These are phyloP conservation scores for Penicillium sp. DNA, from an alignment of 2,329 filamentous ascomycete species.

Conservation along the genomic window DNA sequence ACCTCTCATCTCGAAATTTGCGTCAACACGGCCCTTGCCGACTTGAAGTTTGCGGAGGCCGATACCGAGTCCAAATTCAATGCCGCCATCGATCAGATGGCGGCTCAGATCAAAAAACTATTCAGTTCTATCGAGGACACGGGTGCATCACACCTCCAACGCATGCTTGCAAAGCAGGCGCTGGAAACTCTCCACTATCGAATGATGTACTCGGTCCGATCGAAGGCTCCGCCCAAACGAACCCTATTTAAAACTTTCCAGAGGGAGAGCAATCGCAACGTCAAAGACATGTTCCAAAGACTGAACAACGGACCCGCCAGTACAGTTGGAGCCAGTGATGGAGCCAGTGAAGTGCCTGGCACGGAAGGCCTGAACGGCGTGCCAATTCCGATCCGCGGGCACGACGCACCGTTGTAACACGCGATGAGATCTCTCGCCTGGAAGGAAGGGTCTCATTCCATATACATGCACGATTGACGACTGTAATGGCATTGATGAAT, in stretches of 20 bases:
- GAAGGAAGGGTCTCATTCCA: too few species aligned
- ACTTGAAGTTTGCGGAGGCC: slow-evolving; percentile 25
- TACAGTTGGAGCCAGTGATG: neutral
- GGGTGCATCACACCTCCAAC: slow-evolving; percentile 64
- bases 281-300: slow-evolving; percentile 11
- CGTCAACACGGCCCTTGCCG: slow-evolving; percentile 57
- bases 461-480: slow-evolving; percentile 8
- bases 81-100: slow-evolving; percentile 61
- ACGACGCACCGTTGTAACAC: neutral
- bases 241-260: slow-evolving; percentile 32
- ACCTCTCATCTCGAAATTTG: slow-evolving; percentile 67
- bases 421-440: too few species aligned
- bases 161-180: slow-evolving; percentile 69
- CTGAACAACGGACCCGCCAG: neutral
- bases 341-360: neutral
- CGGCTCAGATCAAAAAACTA: slow-evolving; percentile 51
- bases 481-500: slow-evolving; percentile 10
- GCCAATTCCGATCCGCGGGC: slow-evolving; percentile 7
- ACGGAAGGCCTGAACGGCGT: neutral
- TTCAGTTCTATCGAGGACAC: slow-evolving; percentile 63
- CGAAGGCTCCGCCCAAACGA: slow-evolving; percentile 51
- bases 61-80: slow-evolving; percentile 56
- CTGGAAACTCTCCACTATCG: slow-evolving; percentile 71
- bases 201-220: slow-evolving; percentile 64
- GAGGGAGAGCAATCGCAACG: slow-evolving; percentile 9